Evolutionary conservation across 176 grass and related monocot genomes (phyloP), one percentile per base, ranked within the genome.

Genomic region (Urochloa ruziziensis): DNA sequence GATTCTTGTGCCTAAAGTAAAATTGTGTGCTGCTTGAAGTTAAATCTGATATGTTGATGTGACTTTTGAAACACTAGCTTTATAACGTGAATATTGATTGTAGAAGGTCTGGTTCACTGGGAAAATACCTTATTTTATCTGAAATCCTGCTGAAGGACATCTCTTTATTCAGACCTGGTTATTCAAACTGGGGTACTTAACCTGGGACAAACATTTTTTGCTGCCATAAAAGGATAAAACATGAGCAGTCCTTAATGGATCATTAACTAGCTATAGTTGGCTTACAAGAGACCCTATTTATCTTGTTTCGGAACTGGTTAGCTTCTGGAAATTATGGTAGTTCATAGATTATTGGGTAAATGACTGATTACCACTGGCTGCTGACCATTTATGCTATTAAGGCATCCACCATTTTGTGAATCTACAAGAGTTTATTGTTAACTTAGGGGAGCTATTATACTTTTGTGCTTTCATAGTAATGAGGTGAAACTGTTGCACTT

Each of bases 311-410:
- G 23, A 80, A 53, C 43, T 27, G 62, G 62, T 67, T 67, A n/a
- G 62, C 33, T 80, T 80, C 44, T 80, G 63, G 59, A 79, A 46
- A 34, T 17, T 34, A 7, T 66, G 43, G 65, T 63, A 51, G 13
- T 48, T 66, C 18, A 35, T 34, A 35, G 7, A 80, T 67, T 67
- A 53, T 44, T 46, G 34, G 47, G 30, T 6, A 54, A 67, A 39
- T 54, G 5, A 53, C 23, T 79, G 28, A 60, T 48, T 48, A 27
- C n/a, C 23, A 18, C 13, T 39, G 32, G 46, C 46, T 80, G 30
- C 32, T 53, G 32, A n/a, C 3, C 21, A 35, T 37, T 19, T 56
- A 33, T 56, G 32, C 3, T 27, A 28, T 39, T 54, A 54, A 35
- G 48, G n/a, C n/a, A n/a, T 47, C 10, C 7, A 36, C 53, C 17